Percentiles rank a stretch among this genome's conserved stretches.
phyloP scores from a whole-genome alignment of 352 stramenopile genomes.

The Pythium phragmiticola region DNA sequence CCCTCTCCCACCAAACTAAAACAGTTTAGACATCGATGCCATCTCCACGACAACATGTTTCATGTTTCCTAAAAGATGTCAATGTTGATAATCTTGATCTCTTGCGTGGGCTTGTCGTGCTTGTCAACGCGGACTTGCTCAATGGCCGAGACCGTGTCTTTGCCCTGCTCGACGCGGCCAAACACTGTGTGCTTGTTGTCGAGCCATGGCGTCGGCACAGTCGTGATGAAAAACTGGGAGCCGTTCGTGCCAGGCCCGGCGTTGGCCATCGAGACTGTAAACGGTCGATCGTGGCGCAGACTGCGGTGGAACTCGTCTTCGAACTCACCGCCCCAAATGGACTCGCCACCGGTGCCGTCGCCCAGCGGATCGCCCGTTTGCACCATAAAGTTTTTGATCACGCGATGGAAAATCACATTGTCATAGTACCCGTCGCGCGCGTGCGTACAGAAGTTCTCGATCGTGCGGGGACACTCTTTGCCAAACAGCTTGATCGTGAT shows the following conservation, averaged over 20 bases:
- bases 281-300: conserved; percentile 94
- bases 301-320: conserved; percentile 98
- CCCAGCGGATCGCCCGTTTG: conserved; percentile 95
- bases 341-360: conserved; percentile 97
- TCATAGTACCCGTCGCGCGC: conserved; percentile 98
- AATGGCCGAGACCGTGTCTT: conserved; percentile 96
- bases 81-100: conserved; percentile 90
- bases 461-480: conserved; percentile 92
- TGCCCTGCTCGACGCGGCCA: conserved; percentile 89
- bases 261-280: conserved; percentile 99
- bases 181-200: conserved; percentile 97
- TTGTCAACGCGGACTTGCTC: conserved; percentile 92
- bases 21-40: conserved; percentile 1
- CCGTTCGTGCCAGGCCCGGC: conserved; percentile 95
- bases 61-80: conserved; percentile 66
- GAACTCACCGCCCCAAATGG: conserved; percentile 99
- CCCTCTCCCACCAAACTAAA: neutral
- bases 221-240: conserved; percentile 97
- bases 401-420: conserved; percentile 98
- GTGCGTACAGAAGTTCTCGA: conserved; percentile 99
- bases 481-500: conserved; percentile 97
- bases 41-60: neutral
- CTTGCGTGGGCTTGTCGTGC: conserved; percentile 67
- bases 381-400: conserved; percentile 99
- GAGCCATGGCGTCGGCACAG: conserved; percentile 94